phyloP scores from a whole-genome alignment of 495 filamentous ascomycete genomes.

The Lasiosphaeris hirsuta region DNA sequence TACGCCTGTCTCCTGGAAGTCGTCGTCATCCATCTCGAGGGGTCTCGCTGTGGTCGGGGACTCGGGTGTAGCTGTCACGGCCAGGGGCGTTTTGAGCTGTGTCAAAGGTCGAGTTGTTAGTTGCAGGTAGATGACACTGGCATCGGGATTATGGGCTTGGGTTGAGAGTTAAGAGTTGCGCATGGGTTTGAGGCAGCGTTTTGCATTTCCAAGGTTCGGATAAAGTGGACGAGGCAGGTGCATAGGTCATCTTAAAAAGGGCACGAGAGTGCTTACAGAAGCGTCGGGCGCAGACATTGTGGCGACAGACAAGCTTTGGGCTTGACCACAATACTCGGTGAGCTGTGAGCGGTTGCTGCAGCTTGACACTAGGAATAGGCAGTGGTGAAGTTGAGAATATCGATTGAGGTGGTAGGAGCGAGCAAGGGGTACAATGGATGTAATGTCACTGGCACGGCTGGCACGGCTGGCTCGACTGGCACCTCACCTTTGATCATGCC shows the following conservation, averaged over 20 bases:
- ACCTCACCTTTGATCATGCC: too few relatives aligned
- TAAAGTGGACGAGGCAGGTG: not conserved
- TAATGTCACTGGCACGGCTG: too few relatives aligned
- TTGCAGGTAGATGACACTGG: not conserved
- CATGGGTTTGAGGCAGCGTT: conserved; percentile 2
- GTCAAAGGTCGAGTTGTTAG: not conserved
- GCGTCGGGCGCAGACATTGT: not conserved
- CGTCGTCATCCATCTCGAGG: conserved; percentile 85
- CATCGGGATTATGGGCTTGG: not conserved
- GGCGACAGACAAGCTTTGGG: too few relatives aligned
- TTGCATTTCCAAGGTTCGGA: conserved; percentile 2
- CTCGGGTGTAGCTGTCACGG: conserved; percentile 50
- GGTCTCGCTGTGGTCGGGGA: conserved; percentile 81
- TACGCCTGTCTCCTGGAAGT: conserved; percentile 59
- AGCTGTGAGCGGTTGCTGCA: too few relatives aligned
- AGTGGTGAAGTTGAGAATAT: too few relatives aligned
- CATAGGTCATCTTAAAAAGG: not conserved
- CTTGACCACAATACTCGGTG: too few relatives aligned
- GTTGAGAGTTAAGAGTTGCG: not conserved
- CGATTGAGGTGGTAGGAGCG: too few relatives aligned
- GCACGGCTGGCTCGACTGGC: too few relatives aligned
- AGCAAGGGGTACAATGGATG: too few relatives aligned
- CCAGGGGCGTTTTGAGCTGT: conserved; percentile 34
- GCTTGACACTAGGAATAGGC: too few relatives aligned
- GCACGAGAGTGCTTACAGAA: not conserved